phyloP scores from a whole-genome alignment of 176 grass and related monocot genomes.

The Triticum turgidum region DNA sequence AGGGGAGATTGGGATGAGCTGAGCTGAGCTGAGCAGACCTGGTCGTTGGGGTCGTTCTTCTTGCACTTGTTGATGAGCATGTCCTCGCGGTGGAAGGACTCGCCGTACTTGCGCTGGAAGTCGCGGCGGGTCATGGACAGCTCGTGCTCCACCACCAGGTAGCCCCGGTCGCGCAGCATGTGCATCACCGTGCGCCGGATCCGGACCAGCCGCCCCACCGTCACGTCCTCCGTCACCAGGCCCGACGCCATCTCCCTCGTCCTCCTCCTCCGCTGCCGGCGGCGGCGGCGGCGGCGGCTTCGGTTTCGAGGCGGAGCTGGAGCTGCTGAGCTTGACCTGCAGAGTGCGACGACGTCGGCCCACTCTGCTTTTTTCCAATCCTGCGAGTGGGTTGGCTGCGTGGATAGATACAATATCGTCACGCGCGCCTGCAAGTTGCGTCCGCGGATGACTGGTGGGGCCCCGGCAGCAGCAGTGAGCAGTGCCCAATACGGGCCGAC shows the following conservation, averaged over 20 bases:
- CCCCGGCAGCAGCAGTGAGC: not conserved
- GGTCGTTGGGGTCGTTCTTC: slow-evolving; percentile 78
- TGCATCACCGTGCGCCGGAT: slow-evolving; percentile 91
- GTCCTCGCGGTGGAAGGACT: slow-evolving; percentile 77
- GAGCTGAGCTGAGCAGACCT: slow-evolving; percentile 37
- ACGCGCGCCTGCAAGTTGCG: not conserved
- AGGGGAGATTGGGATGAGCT: not conserved
- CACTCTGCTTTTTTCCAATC: slow-evolving; percentile 1
- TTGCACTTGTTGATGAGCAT: slow-evolving; percentile 89
- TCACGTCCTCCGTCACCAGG: slow-evolving; percentile 48
- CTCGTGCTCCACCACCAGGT: slow-evolving; percentile 89
- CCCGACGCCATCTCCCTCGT: slow-evolving; percentile 37
- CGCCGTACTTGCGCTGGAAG: slow-evolving; percentile 83
- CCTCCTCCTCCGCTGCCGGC: not conserved
- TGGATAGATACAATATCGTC: not conserved
- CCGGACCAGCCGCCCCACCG: slow-evolving; percentile 57
- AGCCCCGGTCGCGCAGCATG: slow-evolving; percentile 89
- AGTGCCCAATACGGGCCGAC: not conserved
- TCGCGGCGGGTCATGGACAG: slow-evolving; percentile 61
- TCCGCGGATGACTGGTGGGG: not conserved
- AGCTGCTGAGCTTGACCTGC: slow-evolving; percentile 8
- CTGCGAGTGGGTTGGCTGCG: not conserved
- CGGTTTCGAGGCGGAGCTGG: not conserved
- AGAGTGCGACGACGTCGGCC: slow-evolving; percentile 9
- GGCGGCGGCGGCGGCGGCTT: not conserved